A percentile compares a stretch with the other conserved stretches of the same genome.
Evolutionary conservation across 1,284 basidiomycete genomes (phyloP).

Genomic region (Rugosomyces carneus): DNA sequence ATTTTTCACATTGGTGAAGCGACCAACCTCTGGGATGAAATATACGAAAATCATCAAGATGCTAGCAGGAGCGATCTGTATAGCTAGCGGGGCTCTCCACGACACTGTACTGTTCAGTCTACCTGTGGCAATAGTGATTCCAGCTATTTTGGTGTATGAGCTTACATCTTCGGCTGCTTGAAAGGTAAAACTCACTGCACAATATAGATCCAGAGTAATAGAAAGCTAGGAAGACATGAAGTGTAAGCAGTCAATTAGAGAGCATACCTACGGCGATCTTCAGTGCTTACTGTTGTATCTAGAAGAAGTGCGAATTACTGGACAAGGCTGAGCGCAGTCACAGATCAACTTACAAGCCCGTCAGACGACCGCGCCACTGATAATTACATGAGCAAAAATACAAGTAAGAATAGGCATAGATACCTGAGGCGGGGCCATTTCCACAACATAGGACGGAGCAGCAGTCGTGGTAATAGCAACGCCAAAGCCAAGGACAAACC

Average conservation of each 20-base stretch:
- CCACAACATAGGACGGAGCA: constrained; percentile 42
- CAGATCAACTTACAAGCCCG: constrained; percentile 35
- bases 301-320: neutral
- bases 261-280: neutral
- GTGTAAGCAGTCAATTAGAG: too few species aligned
- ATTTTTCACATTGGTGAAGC: neutral
- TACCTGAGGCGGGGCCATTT: constrained; percentile 55
- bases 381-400: neutral
- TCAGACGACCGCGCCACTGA: constrained; percentile 54
- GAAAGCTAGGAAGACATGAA: constrained; percentile 30
- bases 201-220: constrained; percentile 40
- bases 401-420: constrained; percentile 1
- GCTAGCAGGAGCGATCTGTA: constrained; percentile 46
- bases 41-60: constrained; percentile 36
- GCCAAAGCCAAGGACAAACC: constrained; percentile 47
- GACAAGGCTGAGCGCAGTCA: neutral
- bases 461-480: constrained; percentile 43
- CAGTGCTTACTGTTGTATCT: constrained; percentile 32
- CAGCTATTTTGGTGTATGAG: constrained; percentile 24
- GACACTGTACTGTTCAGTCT: constrained; percentile 33
- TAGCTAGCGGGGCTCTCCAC: constrained; percentile 44
- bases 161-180: constrained; percentile 7
- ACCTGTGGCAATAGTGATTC: constrained; percentile 42
- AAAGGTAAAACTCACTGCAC: constrained; percentile 24
- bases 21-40: constrained; percentile 42